Conservation (phyloP, 1,139 yeast species). For the Candida sp. region DNA sequence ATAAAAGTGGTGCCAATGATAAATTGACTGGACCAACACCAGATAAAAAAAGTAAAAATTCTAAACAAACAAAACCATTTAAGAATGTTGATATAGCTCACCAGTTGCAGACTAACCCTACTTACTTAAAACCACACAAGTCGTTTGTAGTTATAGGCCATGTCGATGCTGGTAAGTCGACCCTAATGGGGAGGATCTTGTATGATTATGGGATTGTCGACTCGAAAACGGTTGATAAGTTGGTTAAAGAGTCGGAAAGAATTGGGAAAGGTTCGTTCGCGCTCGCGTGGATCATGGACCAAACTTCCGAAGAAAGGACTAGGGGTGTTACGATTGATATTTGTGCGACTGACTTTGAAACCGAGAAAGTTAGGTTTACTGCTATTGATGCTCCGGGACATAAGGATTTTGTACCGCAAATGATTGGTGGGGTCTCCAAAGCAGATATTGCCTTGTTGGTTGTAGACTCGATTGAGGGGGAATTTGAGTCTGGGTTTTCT, state of each 20-base stretch:
- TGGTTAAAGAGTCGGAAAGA: slow-evolving; percentile 75
- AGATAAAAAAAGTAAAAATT: slow-evolving; percentile 9
- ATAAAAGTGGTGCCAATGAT: slow-evolving; percentile 3
- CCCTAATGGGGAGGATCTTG: slow-evolving; percentile 85
- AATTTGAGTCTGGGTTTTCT: slow-evolving; percentile 86
- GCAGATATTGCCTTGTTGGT: slow-evolving; percentile 73
- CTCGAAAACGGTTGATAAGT: slow-evolving; percentile 68
- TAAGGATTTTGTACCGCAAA: slow-evolving; percentile 51
- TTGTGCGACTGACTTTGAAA: slow-evolving; percentile 80
- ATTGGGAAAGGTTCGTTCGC: slow-evolving; percentile 93
- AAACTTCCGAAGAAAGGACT: slow-evolving; percentile 83
- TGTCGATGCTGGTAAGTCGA: slow-evolving; percentile 98
- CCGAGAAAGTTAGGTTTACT: slow-evolving; percentile 62
- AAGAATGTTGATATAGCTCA: slow-evolving; percentile 34
- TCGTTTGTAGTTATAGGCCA: slow-evolving; percentile 92
- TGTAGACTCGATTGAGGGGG: slow-evolving; percentile 76
- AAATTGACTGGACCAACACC: slow-evolving; percentile 3
- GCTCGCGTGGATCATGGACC: slow-evolving; percentile 97
- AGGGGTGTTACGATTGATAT: slow-evolving; percentile 95
- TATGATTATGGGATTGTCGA: slow-evolving; percentile 83
- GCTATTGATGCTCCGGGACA: slow-evolving; percentile 92
- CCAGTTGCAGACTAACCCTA: slow-evolving; percentile 33
- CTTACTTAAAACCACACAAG: slow-evolving; percentile 55
- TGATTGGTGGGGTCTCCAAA: slow-evolving; percentile 49
- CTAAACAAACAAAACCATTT: slow-evolving; percentile 37